These are phyloP conservation scores for Endoconidiophora polonica DNA, from an alignment of 2,329 filamentous ascomycete genomes.

Conservation along the genomic window DNA sequence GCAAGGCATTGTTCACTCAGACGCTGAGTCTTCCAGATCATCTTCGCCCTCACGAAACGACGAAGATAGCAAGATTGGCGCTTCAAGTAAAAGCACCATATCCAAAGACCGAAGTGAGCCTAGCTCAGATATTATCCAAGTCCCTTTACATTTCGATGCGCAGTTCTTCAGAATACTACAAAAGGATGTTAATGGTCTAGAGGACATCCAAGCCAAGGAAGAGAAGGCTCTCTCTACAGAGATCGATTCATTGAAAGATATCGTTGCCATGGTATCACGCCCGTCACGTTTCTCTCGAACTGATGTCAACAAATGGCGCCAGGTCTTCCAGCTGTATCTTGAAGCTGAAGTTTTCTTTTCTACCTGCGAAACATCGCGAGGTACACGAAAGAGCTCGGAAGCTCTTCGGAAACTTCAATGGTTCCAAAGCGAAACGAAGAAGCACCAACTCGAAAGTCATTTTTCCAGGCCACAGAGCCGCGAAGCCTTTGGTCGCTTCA, in stretches of 20 bases:
- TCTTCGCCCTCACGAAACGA: no score
- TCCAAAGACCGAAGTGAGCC: background rate
- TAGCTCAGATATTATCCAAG: slow-evolving; percentile 35
- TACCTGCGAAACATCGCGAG: slow-evolving; percentile 53
- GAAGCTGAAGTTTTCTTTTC: slow-evolving; percentile 73
- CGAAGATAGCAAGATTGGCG: no score
- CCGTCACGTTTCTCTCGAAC: slow-evolving; percentile 45
- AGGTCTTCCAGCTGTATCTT: slow-evolving; percentile 67
- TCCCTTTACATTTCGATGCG: slow-evolving; percentile 59
- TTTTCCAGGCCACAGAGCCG: slow-evolving; percentile 53
- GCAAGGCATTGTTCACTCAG: background rate
- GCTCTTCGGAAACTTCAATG: slow-evolving; percentile 52
- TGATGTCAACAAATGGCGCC: slow-evolving; percentile 60
- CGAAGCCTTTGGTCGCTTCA: slow-evolving; percentile 48
- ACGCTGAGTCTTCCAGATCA: background rate
- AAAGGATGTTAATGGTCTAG: slow-evolving; percentile 51
- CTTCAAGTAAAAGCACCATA: no score
- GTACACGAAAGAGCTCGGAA: slow-evolving; percentile 45
- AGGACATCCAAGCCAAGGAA: slow-evolving; percentile 50
- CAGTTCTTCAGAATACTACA: slow-evolving; percentile 68
- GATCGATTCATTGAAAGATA: slow-evolving; percentile 46
- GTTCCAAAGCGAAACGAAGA: slow-evolving; percentile 53
- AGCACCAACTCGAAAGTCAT: slow-evolving; percentile 37
- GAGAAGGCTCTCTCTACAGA: slow-evolving; percentile 44
- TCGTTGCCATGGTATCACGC: slow-evolving; percentile 47